These are phyloP conservation scores for Boletus sp. DNA, from an alignment of 768 basidiomycete species.

Conservation along the genomic window DNA sequence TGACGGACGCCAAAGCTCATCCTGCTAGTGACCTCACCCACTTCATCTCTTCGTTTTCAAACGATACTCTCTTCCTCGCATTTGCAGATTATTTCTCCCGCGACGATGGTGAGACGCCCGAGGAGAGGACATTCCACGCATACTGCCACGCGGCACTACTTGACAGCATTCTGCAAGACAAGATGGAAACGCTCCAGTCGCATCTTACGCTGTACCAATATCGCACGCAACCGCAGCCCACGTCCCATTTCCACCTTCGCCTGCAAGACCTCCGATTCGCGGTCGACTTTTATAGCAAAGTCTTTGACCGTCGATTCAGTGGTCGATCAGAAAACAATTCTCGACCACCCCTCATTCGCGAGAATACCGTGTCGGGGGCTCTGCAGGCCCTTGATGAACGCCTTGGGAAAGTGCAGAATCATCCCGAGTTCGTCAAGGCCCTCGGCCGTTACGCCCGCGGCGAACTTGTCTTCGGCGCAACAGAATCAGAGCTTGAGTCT, in stretches of 20 bases:
- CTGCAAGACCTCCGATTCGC: slow-evolving; percentile 75
- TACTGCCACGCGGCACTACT: slow-evolving; percentile 77
- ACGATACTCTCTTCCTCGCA: slow-evolving; percentile 73
- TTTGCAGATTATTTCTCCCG: slow-evolving; percentile 80
- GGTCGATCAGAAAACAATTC: slow-evolving; percentile 65
- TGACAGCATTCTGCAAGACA: slow-evolving; percentile 91
- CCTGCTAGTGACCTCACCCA: slow-evolving; percentile 75
- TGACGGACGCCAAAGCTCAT: slow-evolving; percentile 63
- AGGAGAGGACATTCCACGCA: slow-evolving; percentile 61
- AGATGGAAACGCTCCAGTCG: slow-evolving; percentile 72
- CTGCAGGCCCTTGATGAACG: slow-evolving; percentile 60
- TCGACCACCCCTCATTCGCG: slow-evolving; percentile 67
- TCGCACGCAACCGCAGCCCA: slow-evolving; percentile 56
- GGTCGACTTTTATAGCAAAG: slow-evolving; percentile 71
- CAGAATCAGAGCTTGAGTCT: slow-evolving; percentile 4
- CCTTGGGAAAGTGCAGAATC: slow-evolving; percentile 43
- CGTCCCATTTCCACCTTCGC: slow-evolving; percentile 62
- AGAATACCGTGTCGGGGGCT: slow-evolving; percentile 66
- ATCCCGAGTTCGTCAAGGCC: slow-evolving; percentile 25
- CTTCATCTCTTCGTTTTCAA: slow-evolving; percentile 86
- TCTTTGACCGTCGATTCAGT: slow-evolving; percentile 74
- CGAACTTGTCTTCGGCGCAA: slow-evolving; percentile 36
- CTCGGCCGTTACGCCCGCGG: slow-evolving; percentile 59
- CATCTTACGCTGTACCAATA: slow-evolving; percentile 72
- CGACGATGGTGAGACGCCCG: slow-evolving; percentile 53